Evolutionary conservation across 768 basidiomycete genomes (phyloP).

Genomic region (Tricholoma saponaceum): DNA sequence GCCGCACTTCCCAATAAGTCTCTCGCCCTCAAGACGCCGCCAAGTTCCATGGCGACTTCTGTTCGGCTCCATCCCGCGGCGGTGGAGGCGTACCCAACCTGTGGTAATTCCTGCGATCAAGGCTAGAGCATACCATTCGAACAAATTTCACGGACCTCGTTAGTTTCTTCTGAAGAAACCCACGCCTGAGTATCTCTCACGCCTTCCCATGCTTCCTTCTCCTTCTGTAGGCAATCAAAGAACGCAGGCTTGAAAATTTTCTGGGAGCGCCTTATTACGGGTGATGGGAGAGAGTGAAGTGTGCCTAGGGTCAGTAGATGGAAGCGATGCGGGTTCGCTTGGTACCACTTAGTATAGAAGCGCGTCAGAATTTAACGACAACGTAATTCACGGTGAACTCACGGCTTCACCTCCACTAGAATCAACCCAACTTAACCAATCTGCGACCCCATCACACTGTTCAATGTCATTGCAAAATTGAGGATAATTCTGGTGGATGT

Average conservation of each 20-base stretch:
- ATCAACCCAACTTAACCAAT: slow-evolving; percentile 78
- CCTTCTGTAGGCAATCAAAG: slow-evolving; percentile 59
- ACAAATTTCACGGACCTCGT: slow-evolving; percentile 1
- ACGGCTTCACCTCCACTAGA: slow-evolving; percentile 62
- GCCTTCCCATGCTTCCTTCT: slow-evolving; percentile 57
- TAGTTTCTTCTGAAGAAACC: slow-evolving; percentile 37
- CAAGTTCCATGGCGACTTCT: slow-evolving; percentile 53
- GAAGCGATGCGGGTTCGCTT: slow-evolving; percentile 81
- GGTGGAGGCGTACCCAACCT: slow-evolving; percentile 17
- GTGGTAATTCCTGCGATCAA: neutral
- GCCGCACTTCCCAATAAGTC: slow-evolving; percentile 21
- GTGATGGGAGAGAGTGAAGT: slow-evolving; percentile 83
- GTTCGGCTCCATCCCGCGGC: slow-evolving; percentile 43
- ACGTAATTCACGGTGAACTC: slow-evolving; percentile 13
- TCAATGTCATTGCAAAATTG: slow-evolving; percentile 80
- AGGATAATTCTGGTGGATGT: slow-evolving; percentile 92
- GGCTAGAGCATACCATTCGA: neutral
- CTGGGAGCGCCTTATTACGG: slow-evolving; percentile 75
- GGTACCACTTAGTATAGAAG: slow-evolving; percentile 54
- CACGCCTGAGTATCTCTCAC: slow-evolving; percentile 55
- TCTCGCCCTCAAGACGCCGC: slow-evolving; percentile 52
- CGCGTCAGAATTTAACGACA: neutral
- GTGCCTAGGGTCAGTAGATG: slow-evolving; percentile 78
- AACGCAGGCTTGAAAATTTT: slow-evolving; percentile 85
- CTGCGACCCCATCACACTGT: slow-evolving; percentile 63